Conservation (phyloP, 768 basidiomycete species). For the Termitomyces sp. region DNA sequence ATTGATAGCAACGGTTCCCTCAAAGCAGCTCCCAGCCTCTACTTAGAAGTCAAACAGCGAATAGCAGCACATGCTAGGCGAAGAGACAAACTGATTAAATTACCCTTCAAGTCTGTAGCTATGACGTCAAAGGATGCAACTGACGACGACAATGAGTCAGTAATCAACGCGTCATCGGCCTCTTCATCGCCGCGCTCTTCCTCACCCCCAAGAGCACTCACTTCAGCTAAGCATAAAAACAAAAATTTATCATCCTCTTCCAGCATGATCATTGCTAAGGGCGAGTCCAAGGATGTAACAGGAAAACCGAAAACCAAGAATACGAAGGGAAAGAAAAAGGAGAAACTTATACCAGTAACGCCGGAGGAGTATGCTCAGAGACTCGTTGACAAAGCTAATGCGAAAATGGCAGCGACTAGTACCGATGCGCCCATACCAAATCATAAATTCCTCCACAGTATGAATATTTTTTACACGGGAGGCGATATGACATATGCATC, state of each 20-base stretch:
- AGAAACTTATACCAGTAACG: slow-evolving; percentile 35
- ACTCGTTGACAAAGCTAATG: slow-evolving; percentile 38
- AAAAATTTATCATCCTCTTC: background rate
- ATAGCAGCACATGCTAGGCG: slow-evolving; percentile 27
- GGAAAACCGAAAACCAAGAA: slow-evolving; percentile 19
- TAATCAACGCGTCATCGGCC: slow-evolving; percentile 26
- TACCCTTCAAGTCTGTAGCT: slow-evolving; percentile 9
- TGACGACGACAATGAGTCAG: slow-evolving; percentile 21
- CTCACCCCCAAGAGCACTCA: slow-evolving; percentile 16
- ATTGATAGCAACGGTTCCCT: slow-evolving; percentile 6
- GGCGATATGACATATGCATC: slow-evolving; percentile 53
- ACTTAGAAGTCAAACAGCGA: slow-evolving; percentile 28
- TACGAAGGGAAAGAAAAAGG: slow-evolving; percentile 28
- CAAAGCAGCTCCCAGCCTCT: slow-evolving; percentile 23
- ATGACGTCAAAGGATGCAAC: slow-evolving; percentile 7
- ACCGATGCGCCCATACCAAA: slow-evolving; percentile 8
- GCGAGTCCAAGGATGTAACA: slow-evolving; percentile 4
- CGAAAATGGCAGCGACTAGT: slow-evolving; percentile 18
- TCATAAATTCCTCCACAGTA: slow-evolving; percentile 41
- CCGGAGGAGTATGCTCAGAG: slow-evolving; percentile 51
- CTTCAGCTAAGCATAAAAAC: slow-evolving; percentile 2
- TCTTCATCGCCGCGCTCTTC: slow-evolving; percentile 27
- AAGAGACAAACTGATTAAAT: slow-evolving; percentile 25
- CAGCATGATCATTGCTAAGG: background rate
- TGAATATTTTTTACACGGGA: slow-evolving; percentile 52